Evolutionary conservation across 495 filamentous ascomycete genomes (phyloP).

Genomic region (Immersiella caudata): DNA sequence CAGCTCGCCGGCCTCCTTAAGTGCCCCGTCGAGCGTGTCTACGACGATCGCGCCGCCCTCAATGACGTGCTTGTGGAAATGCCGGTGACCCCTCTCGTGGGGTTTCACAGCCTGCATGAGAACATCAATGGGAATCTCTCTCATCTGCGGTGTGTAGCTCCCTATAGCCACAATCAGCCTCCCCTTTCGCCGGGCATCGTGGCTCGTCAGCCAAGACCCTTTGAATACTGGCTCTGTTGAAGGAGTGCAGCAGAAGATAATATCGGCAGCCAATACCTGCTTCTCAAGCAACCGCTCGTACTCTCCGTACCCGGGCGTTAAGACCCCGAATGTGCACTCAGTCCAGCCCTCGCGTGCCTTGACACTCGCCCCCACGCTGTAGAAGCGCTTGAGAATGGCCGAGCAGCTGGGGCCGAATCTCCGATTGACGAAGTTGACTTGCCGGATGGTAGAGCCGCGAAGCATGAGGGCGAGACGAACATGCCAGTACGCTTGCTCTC

Average conservation of each 20-base stretch:
- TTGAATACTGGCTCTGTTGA: slow-evolving; percentile 51
- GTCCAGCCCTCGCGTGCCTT: slow-evolving; percentile 59
- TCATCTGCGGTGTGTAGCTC: slow-evolving; percentile 82
- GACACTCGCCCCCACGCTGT: slow-evolving; percentile 50
- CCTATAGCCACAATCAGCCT: slow-evolving; percentile 81
- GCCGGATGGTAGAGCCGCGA: slow-evolving; percentile 69
- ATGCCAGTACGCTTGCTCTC: slow-evolving; percentile 93
- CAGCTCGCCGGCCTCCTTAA: slow-evolving; percentile 88
- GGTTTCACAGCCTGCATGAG: slow-evolving; percentile 66
- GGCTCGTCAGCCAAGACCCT: slow-evolving; percentile 61
- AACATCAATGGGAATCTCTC: slow-evolving; percentile 78
- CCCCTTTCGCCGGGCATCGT: slow-evolving; percentile 72
- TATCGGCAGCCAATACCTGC: slow-evolving; percentile 68
- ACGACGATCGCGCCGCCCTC: slow-evolving; percentile 85
- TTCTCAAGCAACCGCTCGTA: slow-evolving; percentile 67
- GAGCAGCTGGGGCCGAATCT: slow-evolving; percentile 62
- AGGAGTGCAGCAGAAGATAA: slow-evolving; percentile 73
- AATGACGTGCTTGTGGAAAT: slow-evolving; percentile 38
- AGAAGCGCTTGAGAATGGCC: slow-evolving; percentile 59
- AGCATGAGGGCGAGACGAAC: slow-evolving; percentile 78
- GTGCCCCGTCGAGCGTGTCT: slow-evolving; percentile 75
- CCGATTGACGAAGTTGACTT: slow-evolving; percentile 75
- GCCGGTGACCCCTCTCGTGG: slow-evolving; percentile 53
- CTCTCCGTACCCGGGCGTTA: slow-evolving; percentile 73
- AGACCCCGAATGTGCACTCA: slow-evolving; percentile 66